Base-by-base conservation (phyloP, 345 rosid genomes). In the Odontarrhena argentea region DNA sequence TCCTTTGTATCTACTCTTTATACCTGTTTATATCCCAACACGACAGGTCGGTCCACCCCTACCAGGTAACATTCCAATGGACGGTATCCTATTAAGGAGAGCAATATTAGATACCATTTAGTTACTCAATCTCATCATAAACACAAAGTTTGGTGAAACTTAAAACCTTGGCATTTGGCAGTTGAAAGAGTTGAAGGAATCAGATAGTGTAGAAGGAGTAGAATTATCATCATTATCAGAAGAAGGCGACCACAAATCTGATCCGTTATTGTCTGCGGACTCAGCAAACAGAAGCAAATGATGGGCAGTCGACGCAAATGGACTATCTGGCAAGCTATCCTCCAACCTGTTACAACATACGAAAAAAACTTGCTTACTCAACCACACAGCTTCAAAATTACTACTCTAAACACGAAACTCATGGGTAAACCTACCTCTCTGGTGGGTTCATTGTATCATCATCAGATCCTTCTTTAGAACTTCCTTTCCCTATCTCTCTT, bases 11-110 rank as follows among this genome's bases (percentile, higher is more conserved):
- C 40, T 48, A 50, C 51, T 60, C 50, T 28, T 51, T 53, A 38
- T 54, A 74, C 73, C 77, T 68, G 74, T 60, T 74, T 92, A 92
- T 69, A 89, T 87, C 68, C 96, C 98, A 60, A 92, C 89, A 0
- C 96, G 98, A 74, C 90, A 92, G 2, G 91, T 81, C 4, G 96
- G 89, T 14, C 91, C 96, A 7, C 85, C 90, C 1, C 91, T 81
- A 70, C 92, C 87, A 10, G 85, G 73, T 70, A 78, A 78, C 86
- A 92, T 85, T 37, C 89, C 86, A 28, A 87, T 61, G 60, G 60
- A 76, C 66, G 75, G 86, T 87, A 68, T 41, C 69, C 77, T 74
- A 54, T 36, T 30, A 42, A 58, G 44, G 41, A 67, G 11, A n/a
- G n/a, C 34, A 47, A 14, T 25, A 41, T 60, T 61, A 68, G 57